Base-by-base conservation (phyloP, 225 moss, liverwort and hornwort genomes). In the Pseudisothecium myosuroides region DNA sequence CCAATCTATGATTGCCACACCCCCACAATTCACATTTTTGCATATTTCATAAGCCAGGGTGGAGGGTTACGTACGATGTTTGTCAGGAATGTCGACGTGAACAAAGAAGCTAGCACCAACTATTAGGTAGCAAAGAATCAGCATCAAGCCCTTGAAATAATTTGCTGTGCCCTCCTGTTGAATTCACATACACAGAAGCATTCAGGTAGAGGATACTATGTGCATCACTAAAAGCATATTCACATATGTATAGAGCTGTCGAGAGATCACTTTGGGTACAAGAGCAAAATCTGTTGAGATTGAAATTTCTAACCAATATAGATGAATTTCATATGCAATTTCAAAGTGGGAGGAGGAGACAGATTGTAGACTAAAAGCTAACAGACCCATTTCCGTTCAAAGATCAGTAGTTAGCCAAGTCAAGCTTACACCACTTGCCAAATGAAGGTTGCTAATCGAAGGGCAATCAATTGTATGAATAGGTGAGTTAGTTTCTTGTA, bases 141-240 rank as follows among this genome's bases (percentile, higher is more conserved):
- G 90, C 97, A 97, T 97, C 81, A 96, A 88, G 60, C 97, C 97
- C 88, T 97, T 97, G 94, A 97, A 97, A 74, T 97, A 97, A 74
- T 96, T 97, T 52, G 96, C 88, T 80, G 94, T 97, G 79, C 96
- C 96, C 87, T 97, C 96, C 92, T 97, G 94, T 80, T 85, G 22
- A 73, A 75, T 68, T 52, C 84, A 84, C 31, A 81, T 8, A 64
- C 52, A 29, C 28, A 63, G 21, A 73, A 50, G 36, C 59, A 67
- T 88, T 86, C 47, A 86, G 39, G 37, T 31, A 64, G 52, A 77
- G 39, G 8, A 76, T 52, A 63, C 62, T 16, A 29, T 63, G 13
- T 55, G 55, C 54, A 54, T 67, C 11, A 39, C 66, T 28, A 26
- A 24, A 61, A 36, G 85, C 74, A 60, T 61, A 1, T 85, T 62